Conservation (phyloP, 805 yeast genomes). For the Millerozyma acaciae region DNA sequence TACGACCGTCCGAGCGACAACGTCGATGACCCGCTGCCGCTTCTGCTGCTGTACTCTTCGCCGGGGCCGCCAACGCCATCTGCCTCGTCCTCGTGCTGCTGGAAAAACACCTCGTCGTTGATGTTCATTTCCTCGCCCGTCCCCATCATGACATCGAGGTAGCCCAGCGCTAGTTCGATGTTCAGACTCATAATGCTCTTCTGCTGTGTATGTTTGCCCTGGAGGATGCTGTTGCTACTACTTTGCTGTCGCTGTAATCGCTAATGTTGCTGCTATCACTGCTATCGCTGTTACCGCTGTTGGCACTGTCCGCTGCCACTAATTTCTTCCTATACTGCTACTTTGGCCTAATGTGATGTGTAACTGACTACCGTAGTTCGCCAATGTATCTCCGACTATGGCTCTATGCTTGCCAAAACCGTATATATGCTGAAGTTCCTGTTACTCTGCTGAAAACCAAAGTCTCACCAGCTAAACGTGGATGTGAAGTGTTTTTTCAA, state of each 20-base stretch:
- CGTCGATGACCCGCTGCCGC: constrained; percentile 2
- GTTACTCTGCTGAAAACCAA: no score
- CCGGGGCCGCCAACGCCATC: neutral
- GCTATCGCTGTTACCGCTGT: no score
- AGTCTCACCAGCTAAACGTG: no score
- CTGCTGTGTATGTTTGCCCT: neutral
- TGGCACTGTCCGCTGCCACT: neutral
- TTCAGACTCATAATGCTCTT: neutral
- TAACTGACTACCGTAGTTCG: no score
- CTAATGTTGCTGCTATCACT: neutral
- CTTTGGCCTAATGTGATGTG: no score
- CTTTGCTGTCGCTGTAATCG: neutral
- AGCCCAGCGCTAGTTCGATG: neutral
- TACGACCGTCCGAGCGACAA: constrained; percentile 1
- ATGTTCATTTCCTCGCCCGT: constrained; percentile 1
- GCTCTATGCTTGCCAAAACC: no score
- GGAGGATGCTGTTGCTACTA: neutral
- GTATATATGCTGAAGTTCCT: no score
- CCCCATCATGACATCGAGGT: constrained; percentile 1
- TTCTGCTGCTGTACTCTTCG: neutral
- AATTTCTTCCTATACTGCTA: no score
- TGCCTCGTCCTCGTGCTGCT: neutral
- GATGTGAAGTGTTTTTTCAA: no score
- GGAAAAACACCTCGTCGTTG: constrained; percentile 4
- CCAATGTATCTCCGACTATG: no score